Evolutionary conservation across 164 flowering plant species (phyloP).

Genomic region (Saururus chinensis): DNA sequence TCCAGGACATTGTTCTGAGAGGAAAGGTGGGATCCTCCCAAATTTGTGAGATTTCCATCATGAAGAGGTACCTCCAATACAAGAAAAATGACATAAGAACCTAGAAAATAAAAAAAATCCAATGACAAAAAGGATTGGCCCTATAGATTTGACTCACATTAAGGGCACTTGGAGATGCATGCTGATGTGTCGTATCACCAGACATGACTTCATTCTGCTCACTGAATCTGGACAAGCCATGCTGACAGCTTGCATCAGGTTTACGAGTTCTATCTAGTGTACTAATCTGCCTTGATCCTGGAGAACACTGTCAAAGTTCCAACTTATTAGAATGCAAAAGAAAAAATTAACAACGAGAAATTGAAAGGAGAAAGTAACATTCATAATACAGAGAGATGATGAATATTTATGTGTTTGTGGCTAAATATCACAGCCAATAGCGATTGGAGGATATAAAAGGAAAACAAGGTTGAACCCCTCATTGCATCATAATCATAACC

Average conservation of each 20-base stretch:
- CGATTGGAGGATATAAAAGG: no score
- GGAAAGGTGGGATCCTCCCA: background rate
- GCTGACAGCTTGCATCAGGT: background rate
- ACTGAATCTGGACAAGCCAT: slow-evolving; percentile 1
- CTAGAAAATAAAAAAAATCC: background rate
- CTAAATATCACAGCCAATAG: no score
- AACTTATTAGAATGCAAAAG: background rate
- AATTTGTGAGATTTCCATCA: background rate
- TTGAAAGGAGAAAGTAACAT: background rate
- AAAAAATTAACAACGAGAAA: no score
- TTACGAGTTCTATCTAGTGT: slow-evolving; percentile 1
- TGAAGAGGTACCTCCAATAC: background rate
- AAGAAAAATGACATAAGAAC: background rate
- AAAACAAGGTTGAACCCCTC: no score
- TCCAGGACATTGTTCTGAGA: background rate
- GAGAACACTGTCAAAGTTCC: slow-evolving; percentile 8
- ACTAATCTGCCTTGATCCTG: slow-evolving; percentile 4
- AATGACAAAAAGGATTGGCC: background rate
- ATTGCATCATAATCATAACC: no score
- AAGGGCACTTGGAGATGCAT: slow-evolving; percentile 2
- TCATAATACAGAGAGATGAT: background rate
- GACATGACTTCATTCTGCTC: slow-evolving; percentile 8
- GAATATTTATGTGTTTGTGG: no score
- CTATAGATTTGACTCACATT: slow-evolving; percentile 1
- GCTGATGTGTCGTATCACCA: slow-evolving; percentile 8